Evolutionary conservation across 1,284 basidiomycete genomes (phyloP).

Genomic region (Lentinula novae-zelandiae): DNA sequence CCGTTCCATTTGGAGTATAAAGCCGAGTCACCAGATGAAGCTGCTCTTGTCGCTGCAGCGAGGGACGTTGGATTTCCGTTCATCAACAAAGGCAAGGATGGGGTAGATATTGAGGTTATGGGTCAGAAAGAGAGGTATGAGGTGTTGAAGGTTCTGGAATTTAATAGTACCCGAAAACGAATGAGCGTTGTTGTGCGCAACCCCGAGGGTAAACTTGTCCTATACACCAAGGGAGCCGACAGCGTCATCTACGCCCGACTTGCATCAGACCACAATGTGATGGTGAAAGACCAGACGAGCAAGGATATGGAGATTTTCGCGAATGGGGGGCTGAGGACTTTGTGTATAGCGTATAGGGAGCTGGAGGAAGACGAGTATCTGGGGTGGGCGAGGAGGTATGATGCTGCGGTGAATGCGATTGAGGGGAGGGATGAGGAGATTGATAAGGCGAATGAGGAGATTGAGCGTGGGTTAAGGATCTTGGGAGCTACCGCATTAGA

Average conservation of each 20-base stretch:
- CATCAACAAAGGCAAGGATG: slow-evolving; percentile 70
- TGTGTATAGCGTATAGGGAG: slow-evolving; percentile 85
- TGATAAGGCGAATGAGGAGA: slow-evolving; percentile 80
- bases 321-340: slow-evolving; percentile 87
- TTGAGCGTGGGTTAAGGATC: slow-evolving; percentile 82
- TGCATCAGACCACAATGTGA: slow-evolving; percentile 67
- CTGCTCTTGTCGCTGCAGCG: slow-evolving; percentile 89
- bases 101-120: slow-evolving; percentile 88
- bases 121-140: slow-evolving; percentile 84
- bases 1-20: slow-evolving; percentile 86
- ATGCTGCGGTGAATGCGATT: slow-evolving; percentile 73
- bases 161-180: slow-evolving; percentile 90
- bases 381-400: slow-evolving; percentile 79
- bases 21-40: slow-evolving; percentile 94
- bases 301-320: slow-evolving; percentile 93
- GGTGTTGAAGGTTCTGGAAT: slow-evolving; percentile 83
- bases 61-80: slow-evolving; percentile 94
- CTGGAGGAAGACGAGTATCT: slow-evolving; percentile 83
- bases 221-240: slow-evolving; percentile 98
- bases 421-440: slow-evolving; percentile 87
- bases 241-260: slow-evolving; percentile 91
- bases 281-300: slow-evolving; percentile 73
- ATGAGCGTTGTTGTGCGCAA: slow-evolving; percentile 90
- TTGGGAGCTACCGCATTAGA: slow-evolving; percentile 95
- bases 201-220: slow-evolving; percentile 76